Conservation (phyloP, 129 eudicot species). For the Solidago caesia region DNA sequence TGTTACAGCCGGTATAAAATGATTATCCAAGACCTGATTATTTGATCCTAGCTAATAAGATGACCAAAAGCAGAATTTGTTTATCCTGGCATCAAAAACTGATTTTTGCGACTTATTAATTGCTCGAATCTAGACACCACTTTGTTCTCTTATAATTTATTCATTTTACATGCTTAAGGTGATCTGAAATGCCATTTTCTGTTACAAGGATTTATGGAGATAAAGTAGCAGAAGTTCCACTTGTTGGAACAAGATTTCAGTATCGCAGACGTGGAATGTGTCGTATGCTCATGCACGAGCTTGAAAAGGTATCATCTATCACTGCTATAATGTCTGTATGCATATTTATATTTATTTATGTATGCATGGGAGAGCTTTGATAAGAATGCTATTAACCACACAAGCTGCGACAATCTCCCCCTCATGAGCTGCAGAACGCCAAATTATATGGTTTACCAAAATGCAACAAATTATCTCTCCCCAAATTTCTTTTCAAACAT, state of each 20-base stretch:
- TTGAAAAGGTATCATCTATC: slow-evolving; percentile 69
- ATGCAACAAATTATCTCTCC: too few relatives aligned
- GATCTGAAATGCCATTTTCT: slow-evolving; percentile 5
- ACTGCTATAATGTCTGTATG: not conserved
- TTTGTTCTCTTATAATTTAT: not conserved
- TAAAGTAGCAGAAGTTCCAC: slow-evolving; percentile 85
- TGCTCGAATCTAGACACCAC: not conserved
- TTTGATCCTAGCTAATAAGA: too few relatives aligned
- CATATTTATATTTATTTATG: not conserved
- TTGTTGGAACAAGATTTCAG: slow-evolving; percentile 80
- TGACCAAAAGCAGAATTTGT: too few relatives aligned
- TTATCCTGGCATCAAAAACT: too few relatives aligned
- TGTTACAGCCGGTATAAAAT: too few relatives aligned
- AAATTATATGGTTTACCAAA: too few relatives aligned
- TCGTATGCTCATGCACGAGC: slow-evolving; percentile 71
- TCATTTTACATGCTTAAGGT: slow-evolving; percentile 5
- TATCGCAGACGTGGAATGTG: slow-evolving; percentile 98
- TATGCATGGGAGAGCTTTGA: not conserved
- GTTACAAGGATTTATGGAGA: slow-evolving; percentile 68
- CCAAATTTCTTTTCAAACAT: too few relatives aligned
- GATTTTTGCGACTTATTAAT: too few relatives aligned
- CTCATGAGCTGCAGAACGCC: too few relatives aligned
- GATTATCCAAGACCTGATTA: too few relatives aligned
- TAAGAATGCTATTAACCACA: not conserved
- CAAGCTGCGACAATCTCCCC: too few relatives aligned